Percentiles rank a stretch among this genome's conserved stretches.
phyloP scores from a whole-genome alignment of 2,329 filamentous ascomycete species.

The Talaromyces piceae region DNA sequence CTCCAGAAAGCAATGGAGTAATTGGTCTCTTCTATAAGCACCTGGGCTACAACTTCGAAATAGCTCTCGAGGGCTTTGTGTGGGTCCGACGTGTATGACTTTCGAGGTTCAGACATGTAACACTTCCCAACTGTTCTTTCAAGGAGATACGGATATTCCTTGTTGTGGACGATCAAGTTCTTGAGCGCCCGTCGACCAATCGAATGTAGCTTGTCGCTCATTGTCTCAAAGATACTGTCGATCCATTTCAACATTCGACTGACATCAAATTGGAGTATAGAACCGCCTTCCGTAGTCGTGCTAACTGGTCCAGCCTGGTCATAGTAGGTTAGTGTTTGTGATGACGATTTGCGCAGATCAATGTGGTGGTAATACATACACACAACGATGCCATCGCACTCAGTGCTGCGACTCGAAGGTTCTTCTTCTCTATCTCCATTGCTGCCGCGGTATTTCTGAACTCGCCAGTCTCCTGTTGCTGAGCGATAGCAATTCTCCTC shows the following conservation, averaged over 20 bases:
- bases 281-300: constrained; percentile 79
- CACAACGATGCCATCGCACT: constrained; percentile 95
- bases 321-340: constrained; percentile 2
- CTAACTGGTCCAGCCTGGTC: constrained; percentile 60
- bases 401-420: constrained; percentile 79
- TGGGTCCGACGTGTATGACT: constrained; percentile 23
- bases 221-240: constrained; percentile 85
- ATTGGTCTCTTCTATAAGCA: constrained; percentile 74
- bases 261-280: constrained; percentile 84
- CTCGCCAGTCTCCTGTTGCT: constrained; percentile 64
- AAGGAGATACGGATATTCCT: constrained; percentile 74
- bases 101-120: constrained; percentile 61
- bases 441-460: constrained; percentile 74
- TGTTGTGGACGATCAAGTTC: constrained; percentile 85
- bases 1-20: constrained; percentile 87
- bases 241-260: constrained; percentile 92
- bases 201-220: constrained; percentile 83
- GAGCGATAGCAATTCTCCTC: constrained; percentile 74
- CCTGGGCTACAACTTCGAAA: constrained; percentile 83
- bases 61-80: constrained; percentile 88
- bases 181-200: constrained; percentile 83
- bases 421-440: constrained; percentile 95
- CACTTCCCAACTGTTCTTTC: constrained; percentile 88
- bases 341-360: neutral
- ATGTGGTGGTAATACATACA: constrained; percentile 43